phyloP scores from a whole-genome alignment of 164 flowering plant genomes.

The Aristolochia contorta region DNA sequence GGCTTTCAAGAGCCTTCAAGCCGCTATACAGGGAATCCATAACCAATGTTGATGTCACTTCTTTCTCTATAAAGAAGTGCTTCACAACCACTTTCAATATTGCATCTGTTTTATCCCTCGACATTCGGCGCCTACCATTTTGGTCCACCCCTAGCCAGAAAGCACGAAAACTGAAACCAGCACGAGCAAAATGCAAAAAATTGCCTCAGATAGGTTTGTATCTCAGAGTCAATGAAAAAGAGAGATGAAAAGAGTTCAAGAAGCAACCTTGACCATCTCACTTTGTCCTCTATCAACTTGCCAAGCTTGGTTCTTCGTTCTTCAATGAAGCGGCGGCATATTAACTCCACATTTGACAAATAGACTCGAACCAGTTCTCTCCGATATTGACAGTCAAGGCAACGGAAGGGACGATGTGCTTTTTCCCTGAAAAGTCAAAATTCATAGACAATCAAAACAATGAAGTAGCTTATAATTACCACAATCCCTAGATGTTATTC shows the following conservation, averaged over 20 bases:
- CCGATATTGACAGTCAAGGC: conserved; percentile 88
- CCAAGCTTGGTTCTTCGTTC: conserved; percentile 80
- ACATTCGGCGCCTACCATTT: conserved; percentile 61
- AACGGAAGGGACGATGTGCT: conserved; percentile 81
- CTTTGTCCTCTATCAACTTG: conserved; percentile 75
- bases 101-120: conserved; percentile 70
- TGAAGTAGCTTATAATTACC: background rate
- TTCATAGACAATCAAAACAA: background rate
- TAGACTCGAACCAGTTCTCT: conserved; percentile 93
- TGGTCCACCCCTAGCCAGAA: conserved; percentile 88
- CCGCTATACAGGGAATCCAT: conserved; percentile 99
- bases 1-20: conserved; percentile 80
- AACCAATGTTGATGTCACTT: conserved; percentile 92
- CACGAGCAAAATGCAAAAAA: background rate
- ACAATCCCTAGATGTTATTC: background rate
- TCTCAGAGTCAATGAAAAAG: background rate
- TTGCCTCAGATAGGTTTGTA: too few relatives aligned
- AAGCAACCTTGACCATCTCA: conserved; percentile 78
- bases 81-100: conserved; percentile 81
- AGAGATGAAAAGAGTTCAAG: too few relatives aligned
- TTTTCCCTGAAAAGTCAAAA: conserved; percentile 57
- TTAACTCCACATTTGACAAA: conserved; percentile 80
- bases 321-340: conserved; percentile 78
- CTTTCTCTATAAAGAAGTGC: conserved; percentile 89
- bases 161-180: conserved; percentile 61